Evolutionary conservation across 73 alveolate genomes (phyloP).

Genomic region (Paramecium octaurelia): DNA sequence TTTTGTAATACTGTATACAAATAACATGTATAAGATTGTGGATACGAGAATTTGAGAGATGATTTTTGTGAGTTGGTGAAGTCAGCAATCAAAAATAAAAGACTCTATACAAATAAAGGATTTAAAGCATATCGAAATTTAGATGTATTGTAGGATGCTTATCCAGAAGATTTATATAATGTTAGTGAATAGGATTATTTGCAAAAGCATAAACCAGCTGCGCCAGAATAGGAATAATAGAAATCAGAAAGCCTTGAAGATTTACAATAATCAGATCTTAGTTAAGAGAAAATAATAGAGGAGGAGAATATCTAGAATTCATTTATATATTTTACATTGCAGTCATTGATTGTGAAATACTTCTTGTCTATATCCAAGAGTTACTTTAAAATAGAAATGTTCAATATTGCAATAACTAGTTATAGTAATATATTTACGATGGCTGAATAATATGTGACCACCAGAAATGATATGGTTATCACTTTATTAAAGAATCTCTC

Average conservation of each 20-base stretch:
- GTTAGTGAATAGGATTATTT: not conserved
- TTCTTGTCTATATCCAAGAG: not conserved
- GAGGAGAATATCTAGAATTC: not conserved
- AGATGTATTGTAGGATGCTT: constrained; percentile 2
- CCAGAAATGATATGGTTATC: not conserved
- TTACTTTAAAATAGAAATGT: not conserved
- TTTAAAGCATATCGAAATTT: constrained; percentile 9
- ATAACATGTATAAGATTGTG: not conserved
- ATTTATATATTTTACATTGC: not conserved
- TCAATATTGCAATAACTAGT: not conserved
- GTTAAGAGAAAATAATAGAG: not conserved
- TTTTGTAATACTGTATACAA: constrained; percentile 1
- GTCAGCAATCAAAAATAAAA: not conserved
- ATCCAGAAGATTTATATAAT: constrained; percentile 20
- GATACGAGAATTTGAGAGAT: constrained; percentile 38
- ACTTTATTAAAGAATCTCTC: not conserved
- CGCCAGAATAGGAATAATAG: not conserved
- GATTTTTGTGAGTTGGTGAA: constrained; percentile 40
- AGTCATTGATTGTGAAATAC: not conserved
- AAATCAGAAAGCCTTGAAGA: not conserved
- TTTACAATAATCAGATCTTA: not conserved
- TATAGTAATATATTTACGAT: not conserved
- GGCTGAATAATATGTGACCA: not conserved
- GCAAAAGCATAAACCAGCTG: not conserved
- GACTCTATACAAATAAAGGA: not conserved